Conservation (phyloP, 108 stramenopile species). For the Fragilaria radians region DNA sequence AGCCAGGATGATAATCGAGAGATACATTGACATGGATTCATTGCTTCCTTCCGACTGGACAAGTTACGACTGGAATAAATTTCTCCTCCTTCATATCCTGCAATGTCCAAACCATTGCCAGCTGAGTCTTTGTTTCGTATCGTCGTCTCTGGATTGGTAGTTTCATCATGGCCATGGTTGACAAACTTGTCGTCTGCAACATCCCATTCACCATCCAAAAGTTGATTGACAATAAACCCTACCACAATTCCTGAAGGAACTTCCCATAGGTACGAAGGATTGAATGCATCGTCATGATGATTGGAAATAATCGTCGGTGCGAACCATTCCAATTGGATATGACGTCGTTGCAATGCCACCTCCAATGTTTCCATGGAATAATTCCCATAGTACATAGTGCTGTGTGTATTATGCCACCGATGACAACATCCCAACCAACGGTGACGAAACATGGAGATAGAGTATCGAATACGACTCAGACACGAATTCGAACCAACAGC, state of each 20-base stretch:
- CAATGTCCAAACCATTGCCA: no score
- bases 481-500: background rate
- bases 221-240: slow-evolving; percentile 28
- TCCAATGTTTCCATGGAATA: slow-evolving; percentile 28
- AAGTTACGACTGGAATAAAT: no score
- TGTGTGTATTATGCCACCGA: slow-evolving; percentile 13
- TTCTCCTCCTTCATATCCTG: no score
- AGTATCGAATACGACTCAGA: background rate
- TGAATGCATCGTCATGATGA: slow-evolving; percentile 5
- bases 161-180: background rate
- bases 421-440: no score
- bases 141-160: background rate
- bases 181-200: background rate
- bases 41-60: no score
- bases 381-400: slow-evolving; percentile 25
- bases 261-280: background rate
- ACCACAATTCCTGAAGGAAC: slow-evolving; percentile 1
- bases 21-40: no score
- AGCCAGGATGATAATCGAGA: no score
- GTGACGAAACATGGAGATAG: no score
- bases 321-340: slow-evolving; percentile 22
- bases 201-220: slow-evolving; percentile 2
- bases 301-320: no score
- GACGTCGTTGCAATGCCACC: slow-evolving; percentile 21
- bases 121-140: slow-evolving; percentile 15